Evolutionary conservation across 2,329 filamentous ascomycete genomes (phyloP), one percentile per base, ranked within the genome.

Genomic region (Herpotrichia juniperi): DNA sequence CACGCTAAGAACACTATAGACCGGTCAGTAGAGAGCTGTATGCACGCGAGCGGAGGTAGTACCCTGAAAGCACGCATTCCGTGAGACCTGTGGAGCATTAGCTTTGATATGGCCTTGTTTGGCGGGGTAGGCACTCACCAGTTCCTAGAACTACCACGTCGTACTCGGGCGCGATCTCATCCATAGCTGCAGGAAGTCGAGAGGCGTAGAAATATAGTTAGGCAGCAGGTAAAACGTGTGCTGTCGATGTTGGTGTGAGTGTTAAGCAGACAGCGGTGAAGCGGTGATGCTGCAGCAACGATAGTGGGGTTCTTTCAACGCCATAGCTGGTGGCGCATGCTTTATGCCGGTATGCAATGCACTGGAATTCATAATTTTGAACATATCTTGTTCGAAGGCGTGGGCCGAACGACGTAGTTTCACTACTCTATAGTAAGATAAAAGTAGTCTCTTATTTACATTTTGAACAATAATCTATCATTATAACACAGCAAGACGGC

Each of bases 31-130:
- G 17, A 46, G 24, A 24, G 42, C 40, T 40, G 25, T 42, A 30
- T 31, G 31, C 28, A 21, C 14, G 11, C 35, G n/a, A 39, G 51
- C 48, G 53, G 19, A 39, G 30, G 63, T 61, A 48, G 61, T 89
- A 96, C 92, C 93, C 94, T 74, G 93, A 97, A 67, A 99, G 90
- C 74, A 99, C 94, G 81, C 94, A 99, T 86, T 99, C 94, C 60
- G 93, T 97, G 84, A 99, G 80, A 74, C 94, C 93, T 96, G 69
- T 34, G 51, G 48, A 59, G 50, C 59, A 62, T 72, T 69, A 71
- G 66, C 62, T 67, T 57, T 51, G 59, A 49, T 40, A n/a, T n/a
- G n/a, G 28, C 54, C 52, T 48, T 52, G 48, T 54, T 46, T 60
- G 69, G 73, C 71, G 76, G 75, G 76, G 76, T 69, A 69, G 66